These are phyloP conservation scores for Teratosphaeria pseudoeucalypti DNA, from an alignment of 2,329 filamentous ascomycete genomes.

Conservation along the genomic window DNA sequence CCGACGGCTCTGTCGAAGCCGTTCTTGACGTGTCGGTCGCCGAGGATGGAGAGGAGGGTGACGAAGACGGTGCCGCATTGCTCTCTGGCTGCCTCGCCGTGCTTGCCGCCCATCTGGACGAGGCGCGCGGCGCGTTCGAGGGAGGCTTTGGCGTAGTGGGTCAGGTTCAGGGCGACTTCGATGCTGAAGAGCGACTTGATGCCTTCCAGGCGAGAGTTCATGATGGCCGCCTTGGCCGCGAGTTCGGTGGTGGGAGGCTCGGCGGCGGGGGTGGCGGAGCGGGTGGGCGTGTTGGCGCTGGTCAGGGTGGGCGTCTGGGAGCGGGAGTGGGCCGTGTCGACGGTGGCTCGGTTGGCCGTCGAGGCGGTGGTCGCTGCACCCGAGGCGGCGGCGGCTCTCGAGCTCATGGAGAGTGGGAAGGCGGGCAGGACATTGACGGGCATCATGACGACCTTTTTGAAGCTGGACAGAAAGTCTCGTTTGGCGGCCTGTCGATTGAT, in stretches of 20 bases:
- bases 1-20: conserved; percentile 89
- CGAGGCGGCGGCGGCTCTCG: conserved; percentile 22
- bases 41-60: conserved; percentile 69
- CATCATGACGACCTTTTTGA: conserved; percentile 99
- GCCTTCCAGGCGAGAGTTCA: conserved; percentile 87
- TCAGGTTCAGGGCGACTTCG: conserved; percentile 80
- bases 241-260: conserved; percentile 82
- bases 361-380: not conserved
- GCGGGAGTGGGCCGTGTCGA: conserved; percentile 15
- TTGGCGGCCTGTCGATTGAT: conserved; percentile 92
- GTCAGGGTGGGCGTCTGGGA: conserved; percentile 19
- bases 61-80: conserved; percentile 90
- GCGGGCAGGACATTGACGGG: conserved; percentile 81
- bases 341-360: conserved; percentile 14
- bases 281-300: conserved; percentile 15
- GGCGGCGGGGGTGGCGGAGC: conserved; percentile 27
- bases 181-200: conserved; percentile 95
- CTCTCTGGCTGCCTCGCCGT: conserved; percentile 69
- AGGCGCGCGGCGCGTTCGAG: conserved; percentile 79
- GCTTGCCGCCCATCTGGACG: conserved; percentile 64
- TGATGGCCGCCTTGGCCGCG: conserved; percentile 92
- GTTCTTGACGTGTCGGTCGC: conserved; percentile 75
- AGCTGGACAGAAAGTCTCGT: conserved; percentile 88
- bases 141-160: conserved; percentile 78
- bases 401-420: conserved; percentile 31